Conservation (phyloP, 805 yeast species). For the Nematodospora valgi region DNA sequence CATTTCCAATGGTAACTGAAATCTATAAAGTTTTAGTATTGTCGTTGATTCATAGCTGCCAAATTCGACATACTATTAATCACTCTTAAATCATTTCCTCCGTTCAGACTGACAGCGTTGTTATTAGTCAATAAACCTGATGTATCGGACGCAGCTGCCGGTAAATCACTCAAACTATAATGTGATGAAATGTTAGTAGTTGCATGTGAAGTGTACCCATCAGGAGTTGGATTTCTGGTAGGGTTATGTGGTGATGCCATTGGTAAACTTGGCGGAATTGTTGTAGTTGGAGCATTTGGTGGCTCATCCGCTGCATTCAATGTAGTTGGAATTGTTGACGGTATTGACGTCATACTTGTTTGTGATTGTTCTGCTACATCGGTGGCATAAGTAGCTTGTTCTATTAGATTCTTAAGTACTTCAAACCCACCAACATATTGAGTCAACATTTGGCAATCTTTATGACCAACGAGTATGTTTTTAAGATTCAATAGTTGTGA, state of each 20-base stretch:
- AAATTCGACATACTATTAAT: slow-evolving; percentile 11
- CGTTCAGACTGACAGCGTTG: not conserved
- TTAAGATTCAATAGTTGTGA: slow-evolving; percentile 55
- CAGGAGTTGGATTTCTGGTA: slow-evolving; percentile 11
- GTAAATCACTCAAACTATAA: slow-evolving; percentile 24
- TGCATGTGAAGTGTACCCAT: not conserved
- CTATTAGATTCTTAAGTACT: slow-evolving; percentile 40
- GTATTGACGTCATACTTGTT: slow-evolving; percentile 25
- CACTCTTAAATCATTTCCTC: slow-evolving; percentile 8
- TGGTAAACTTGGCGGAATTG: slow-evolving; percentile 9
- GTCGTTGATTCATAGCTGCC: slow-evolving; percentile 10
- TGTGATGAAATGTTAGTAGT: slow-evolving; percentile 13
- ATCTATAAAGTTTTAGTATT: slow-evolving; percentile 1
- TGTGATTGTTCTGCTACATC: slow-evolving; percentile 22
- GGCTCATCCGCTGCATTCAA: slow-evolving; percentile 12
- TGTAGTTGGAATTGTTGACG: slow-evolving; percentile 41
- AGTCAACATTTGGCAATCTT: slow-evolving; percentile 41
- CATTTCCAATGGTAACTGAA: not conserved
- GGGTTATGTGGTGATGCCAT: no score
- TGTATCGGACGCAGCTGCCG: slow-evolving; percentile 16
- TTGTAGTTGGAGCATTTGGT: slow-evolving; percentile 9
- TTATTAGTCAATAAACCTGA: not conserved
- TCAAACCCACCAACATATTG: slow-evolving; percentile 47
- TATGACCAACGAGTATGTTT: slow-evolving; percentile 46
- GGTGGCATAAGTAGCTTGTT: slow-evolving; percentile 27